phyloP scores from a whole-genome alignment of 2,329 filamentous ascomycete species.

The Sporothrix inflata region DNA sequence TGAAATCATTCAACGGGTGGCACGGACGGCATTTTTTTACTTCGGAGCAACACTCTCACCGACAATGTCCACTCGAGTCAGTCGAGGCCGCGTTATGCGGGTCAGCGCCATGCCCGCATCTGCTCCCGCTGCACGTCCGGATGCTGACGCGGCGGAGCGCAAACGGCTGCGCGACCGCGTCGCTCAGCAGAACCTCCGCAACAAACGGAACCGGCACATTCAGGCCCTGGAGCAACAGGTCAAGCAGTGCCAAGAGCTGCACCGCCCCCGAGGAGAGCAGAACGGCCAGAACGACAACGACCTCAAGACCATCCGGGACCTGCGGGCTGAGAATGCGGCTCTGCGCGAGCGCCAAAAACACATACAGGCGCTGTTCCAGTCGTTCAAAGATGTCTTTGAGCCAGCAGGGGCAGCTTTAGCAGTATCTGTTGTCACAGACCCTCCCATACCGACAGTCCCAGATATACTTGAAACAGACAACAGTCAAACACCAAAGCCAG shows the following conservation, averaged over 20 bases:
- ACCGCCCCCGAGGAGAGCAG: background rate
- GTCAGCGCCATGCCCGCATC: background rate
- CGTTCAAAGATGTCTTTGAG: slow-evolving; percentile 11
- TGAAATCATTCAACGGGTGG: background rate
- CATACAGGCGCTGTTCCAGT: background rate
- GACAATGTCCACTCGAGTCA: slow-evolving; percentile 8
- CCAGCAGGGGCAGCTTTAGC: background rate
- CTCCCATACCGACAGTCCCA: background rate
- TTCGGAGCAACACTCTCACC: background rate
- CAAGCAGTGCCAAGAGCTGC: slow-evolving; percentile 22
- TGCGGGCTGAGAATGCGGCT: slow-evolving; percentile 16
- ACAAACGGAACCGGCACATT: slow-evolving; percentile 25
- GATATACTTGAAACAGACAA: background rate
- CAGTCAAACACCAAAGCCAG: background rate
- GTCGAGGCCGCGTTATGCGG: background rate
- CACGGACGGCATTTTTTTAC: background rate
- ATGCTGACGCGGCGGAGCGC: slow-evolving; percentile 14
- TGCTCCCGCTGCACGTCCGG: background rate
- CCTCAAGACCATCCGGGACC: background rate
- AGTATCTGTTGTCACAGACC: background rate
- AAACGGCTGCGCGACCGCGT: slow-evolving; percentile 28
- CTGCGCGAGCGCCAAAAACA: slow-evolving; percentile 18
- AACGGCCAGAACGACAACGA: background rate
- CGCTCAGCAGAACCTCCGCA: slow-evolving; percentile 28
- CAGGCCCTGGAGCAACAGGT: slow-evolving; percentile 24